Conservation (phyloP, 2,329 filamentous ascomycete genomes). For the Fusarium nanum region DNA sequence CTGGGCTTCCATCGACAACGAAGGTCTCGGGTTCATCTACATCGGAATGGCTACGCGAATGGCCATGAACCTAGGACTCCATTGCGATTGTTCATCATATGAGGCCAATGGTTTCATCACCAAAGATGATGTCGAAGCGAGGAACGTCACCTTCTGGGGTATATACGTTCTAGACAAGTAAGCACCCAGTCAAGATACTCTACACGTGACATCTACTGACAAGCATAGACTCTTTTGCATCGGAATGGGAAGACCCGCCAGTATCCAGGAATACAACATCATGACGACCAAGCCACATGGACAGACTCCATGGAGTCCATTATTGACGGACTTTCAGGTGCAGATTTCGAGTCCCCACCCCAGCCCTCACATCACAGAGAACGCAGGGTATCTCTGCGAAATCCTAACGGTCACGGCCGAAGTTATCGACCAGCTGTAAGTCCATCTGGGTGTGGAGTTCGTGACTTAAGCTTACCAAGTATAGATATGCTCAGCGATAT, state of each 20-base stretch:
- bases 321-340: background rate
- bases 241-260: background rate
- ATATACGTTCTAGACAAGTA: conserved; percentile 12
- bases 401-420: background rate
- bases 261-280: conserved; percentile 18
- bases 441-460: fast-evolving
- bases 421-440: conserved; percentile 18
- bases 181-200: background rate
- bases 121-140: conserved; percentile 1
- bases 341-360: background rate
- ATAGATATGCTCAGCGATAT: conserved; percentile 9
- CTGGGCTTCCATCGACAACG: background rate
- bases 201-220: background rate
- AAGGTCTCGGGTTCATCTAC: conserved; percentile 13
- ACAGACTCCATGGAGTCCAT: background rate
- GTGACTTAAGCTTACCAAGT: background rate
- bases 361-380: background rate
- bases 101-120: background rate
- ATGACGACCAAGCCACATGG: conserved; percentile 5
- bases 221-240: background rate
- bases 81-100: background rate
- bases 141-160: conserved; percentile 16
- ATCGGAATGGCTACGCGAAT: conserved; percentile 13
- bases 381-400: background rate
- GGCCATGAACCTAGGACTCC: conserved; percentile 15